Evolutionary conservation across 352 stramenopile species (phyloP).

Genomic region (Pythium brassicae): DNA sequence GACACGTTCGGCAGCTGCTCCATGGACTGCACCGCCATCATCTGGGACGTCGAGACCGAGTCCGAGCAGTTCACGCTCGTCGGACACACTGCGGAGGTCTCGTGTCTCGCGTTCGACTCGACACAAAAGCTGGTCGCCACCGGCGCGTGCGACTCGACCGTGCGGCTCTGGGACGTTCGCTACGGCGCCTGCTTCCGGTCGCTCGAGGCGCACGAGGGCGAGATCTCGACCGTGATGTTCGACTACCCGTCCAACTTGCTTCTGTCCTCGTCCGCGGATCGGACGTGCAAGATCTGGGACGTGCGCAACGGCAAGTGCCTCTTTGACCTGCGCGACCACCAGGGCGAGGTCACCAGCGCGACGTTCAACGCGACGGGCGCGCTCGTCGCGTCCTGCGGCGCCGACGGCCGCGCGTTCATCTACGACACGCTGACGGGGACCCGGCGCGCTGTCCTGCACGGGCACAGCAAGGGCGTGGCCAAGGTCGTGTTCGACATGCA

Average conservation of each 20-base stretch:
- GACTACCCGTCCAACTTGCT: constrained; percentile 56
- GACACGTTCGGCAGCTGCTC: constrained; percentile 62
- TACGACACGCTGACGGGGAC: constrained; percentile 74
- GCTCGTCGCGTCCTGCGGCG: constrained; percentile 45
- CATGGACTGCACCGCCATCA: constrained; percentile 59
- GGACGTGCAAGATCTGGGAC: constrained; percentile 71
- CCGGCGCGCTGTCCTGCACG: constrained; percentile 30
- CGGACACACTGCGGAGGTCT: constrained; percentile 63
- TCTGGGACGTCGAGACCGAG: constrained; percentile 64
- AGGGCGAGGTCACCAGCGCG: constrained; percentile 44
- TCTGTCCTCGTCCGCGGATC: constrained; percentile 48
- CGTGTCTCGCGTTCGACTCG: constrained; percentile 56
- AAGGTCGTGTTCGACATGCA: constrained; percentile 67
- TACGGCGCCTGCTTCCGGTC: constrained; percentile 70
- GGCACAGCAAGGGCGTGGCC: constrained; percentile 44
- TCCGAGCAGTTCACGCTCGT: constrained; percentile 33
- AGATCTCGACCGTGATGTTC: constrained; percentile 62
- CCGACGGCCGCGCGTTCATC: constrained; percentile 50
- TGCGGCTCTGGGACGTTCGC: constrained; percentile 69
- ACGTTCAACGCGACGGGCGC: constrained; percentile 67
- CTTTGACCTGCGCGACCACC: constrained; percentile 53
- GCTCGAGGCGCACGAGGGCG: constrained; percentile 46
- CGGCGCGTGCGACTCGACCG: constrained; percentile 59
- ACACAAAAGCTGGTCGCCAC: constrained; percentile 42
- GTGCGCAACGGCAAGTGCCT: constrained; percentile 54